Conservation (phyloP, 169 alveolate genomes). For the Eimeria maxima region DNA sequence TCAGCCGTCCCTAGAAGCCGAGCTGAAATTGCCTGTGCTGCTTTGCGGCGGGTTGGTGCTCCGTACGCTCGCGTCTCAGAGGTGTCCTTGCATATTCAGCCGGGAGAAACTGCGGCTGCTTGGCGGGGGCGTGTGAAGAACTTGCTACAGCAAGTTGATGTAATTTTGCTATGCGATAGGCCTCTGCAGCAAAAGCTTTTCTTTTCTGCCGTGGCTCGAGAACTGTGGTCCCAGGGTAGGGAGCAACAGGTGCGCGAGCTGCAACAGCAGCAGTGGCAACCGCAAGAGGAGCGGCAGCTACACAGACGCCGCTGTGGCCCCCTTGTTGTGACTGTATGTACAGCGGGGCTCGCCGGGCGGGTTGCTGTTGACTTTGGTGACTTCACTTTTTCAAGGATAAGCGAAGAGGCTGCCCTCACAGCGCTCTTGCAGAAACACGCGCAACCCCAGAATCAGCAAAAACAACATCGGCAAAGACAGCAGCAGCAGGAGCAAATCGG, state of each 20-base stretch:
- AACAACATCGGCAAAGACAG: background rate
- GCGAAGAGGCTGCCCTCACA: conserved; percentile 71
- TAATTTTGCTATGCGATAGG: conserved; percentile 75
- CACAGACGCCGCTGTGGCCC: conserved; percentile 43
- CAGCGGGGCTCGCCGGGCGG: conserved; percentile 79
- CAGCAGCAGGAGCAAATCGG: background rate
- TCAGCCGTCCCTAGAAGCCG: conserved; percentile 17
- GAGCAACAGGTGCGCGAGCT: background rate
- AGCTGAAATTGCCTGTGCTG: conserved; percentile 73
- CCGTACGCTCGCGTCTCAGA: conserved; percentile 74
- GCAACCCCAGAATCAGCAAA: conserved; percentile 32
- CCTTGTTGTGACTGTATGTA: conserved; percentile 73
- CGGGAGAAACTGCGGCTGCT: conserved; percentile 53
- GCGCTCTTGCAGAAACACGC: conserved; percentile 64
- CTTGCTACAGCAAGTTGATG: conserved; percentile 62
- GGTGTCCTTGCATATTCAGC: conserved; percentile 61
- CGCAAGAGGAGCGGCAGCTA: conserved; percentile 2
- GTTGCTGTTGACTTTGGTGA: conserved; percentile 79
- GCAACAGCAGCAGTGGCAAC: conserved; percentile 12
- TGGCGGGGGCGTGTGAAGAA: conserved; percentile 58
- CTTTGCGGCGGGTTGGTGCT: conserved; percentile 47
- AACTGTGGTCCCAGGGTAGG: background rate
- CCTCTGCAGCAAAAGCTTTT: conserved; percentile 62
- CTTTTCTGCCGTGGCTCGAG: conserved; percentile 43
- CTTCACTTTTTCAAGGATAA: conserved; percentile 9